Evolutionary conservation across 1,284 basidiomycete genomes (phyloP).

Genomic region (Rhodotorula sp.): DNA sequence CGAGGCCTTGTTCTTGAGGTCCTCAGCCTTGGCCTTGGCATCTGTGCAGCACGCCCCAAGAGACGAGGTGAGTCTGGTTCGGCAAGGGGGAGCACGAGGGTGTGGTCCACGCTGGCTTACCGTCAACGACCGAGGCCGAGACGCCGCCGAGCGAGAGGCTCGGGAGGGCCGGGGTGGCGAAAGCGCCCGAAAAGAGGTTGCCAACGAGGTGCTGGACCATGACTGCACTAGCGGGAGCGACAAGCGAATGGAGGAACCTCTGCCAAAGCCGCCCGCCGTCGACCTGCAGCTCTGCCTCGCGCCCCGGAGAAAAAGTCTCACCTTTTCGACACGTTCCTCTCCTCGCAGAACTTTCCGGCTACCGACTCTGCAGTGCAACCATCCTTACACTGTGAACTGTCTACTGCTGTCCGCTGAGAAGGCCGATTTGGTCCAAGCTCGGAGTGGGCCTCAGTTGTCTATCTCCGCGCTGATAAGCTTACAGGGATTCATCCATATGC

Average conservation of each 20-base stretch:
- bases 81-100: neutral
- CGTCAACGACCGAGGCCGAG: constrained; percentile 37
- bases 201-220: constrained; percentile 23
- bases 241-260: neutral
- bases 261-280: neutral
- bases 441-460: neutral
- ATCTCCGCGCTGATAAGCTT: neutral
- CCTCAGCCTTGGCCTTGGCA: constrained; percentile 41
- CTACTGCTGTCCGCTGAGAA: neutral
- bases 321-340: neutral
- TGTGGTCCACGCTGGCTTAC: constrained; percentile 14
- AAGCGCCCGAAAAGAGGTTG: constrained; percentile 29
- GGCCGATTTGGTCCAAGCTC: neutral
- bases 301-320: constrained; percentile 1
- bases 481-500: too few relatives aligned
- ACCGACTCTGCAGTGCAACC: too few relatives aligned
- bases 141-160: constrained; percentile 37
- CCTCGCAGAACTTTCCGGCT: neutral
- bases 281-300: neutral
- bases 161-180: constrained; percentile 34
- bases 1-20: constrained; percentile 37
- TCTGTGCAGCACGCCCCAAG: constrained; percentile 15
- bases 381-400: too few relatives aligned
- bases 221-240: neutral
- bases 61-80: neutral